Base-by-base conservation (phyloP, 2,329 filamentous ascomycete genomes). In the Fusarium mexicanum region DNA sequence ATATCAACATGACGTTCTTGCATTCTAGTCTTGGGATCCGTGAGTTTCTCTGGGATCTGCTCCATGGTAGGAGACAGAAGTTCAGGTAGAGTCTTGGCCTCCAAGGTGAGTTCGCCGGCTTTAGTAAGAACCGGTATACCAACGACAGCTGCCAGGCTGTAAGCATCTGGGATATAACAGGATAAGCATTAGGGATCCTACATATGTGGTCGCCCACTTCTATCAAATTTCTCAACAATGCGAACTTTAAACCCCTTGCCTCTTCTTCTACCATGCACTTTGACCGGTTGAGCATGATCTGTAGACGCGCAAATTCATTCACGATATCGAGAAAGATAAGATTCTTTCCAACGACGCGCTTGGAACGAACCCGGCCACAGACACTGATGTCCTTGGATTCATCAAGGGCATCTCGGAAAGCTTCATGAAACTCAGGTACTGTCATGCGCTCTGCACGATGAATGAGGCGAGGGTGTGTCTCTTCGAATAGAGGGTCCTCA, bases 1-100 rank as follows among this genome's bases (percentile, higher is more conserved):
- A 97, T 90, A 82, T 98, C 94, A 44, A 98, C 88, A 84, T 98
- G 95, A 29, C 94, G 94, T 75, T 93, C 91, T 71, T 92, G 90
- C 44, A 92, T 91, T 74, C 91, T 91, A 41, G 90, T 93, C 81
- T 96, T 93, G 47, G 90, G 87, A 79, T 95, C 91, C 54, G 88
- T 87, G 54, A 97, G 85, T 63, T 88, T 88, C 40, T 91, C 86
- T 1, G 96, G 96, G 20, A 98, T 87, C 73, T 92, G 91, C 75
- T 96, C 93, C 68, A 98, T 86, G 75, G 92, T 91, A 2, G 95
- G 95, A 20, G 94, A 90, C 51, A 97, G 84, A 17, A 97, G 85
- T 51, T 88, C 84, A 9, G 96, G 96, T 18, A 97, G 81, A 55
- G 89, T 84, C 8, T 85, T 88, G 18, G 91, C 93, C 47, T 90